Evolutionary conservation across 2,329 filamentous ascomycete species (phyloP), one percentile per base, ranked within the genome.

Genomic region (Emydomyces testavorans): DNA sequence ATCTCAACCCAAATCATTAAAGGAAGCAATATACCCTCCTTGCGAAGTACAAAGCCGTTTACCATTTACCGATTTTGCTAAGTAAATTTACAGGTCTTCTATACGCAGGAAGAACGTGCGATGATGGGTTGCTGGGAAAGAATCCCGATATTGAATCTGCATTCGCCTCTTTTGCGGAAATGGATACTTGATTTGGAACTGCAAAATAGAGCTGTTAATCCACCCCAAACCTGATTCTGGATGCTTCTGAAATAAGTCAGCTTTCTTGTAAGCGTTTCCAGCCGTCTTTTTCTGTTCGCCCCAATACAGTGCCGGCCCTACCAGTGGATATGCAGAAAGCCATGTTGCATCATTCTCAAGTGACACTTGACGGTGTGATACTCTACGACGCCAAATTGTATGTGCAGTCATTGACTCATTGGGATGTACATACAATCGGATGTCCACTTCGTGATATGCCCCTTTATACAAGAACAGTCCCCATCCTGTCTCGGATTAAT

Each of bases 291-390:
- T 63, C 1, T 62, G 65, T 29, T 66, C 64, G 53, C 73, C 68
- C 61, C 68, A 73, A 50, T 74, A 74, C 21, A 74, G 52, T 20
- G 62, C 49, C 69, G 59, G 52, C 71, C 58, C 71, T 71, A 74
- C 24, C 62, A 61, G 51, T 72, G 64, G 23, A 74, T 60, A 1
- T 59, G 57, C 31, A 70, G 71, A 53, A 79, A 82, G 55, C 81
- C 77, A 54, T 79, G 70, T 2, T 78, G 67, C 50, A 83, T 78
- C 57, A 75, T 78, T 56, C 74, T 77, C 15, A 81, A 57, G 52
- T 82, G 83, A 55, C 78, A 82, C 67, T 84, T 84, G 73, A 90
- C 90, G 66, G 89, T 82, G 62, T 85, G 81, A 53, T 90, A 81
- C 63, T 90, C 90, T 54, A 83, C 81, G 35, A 75, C 68, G 54